phyloP scores from a whole-genome alignment of 2,329 filamentous ascomycete genomes.

The Arachnomyces sp. region DNA sequence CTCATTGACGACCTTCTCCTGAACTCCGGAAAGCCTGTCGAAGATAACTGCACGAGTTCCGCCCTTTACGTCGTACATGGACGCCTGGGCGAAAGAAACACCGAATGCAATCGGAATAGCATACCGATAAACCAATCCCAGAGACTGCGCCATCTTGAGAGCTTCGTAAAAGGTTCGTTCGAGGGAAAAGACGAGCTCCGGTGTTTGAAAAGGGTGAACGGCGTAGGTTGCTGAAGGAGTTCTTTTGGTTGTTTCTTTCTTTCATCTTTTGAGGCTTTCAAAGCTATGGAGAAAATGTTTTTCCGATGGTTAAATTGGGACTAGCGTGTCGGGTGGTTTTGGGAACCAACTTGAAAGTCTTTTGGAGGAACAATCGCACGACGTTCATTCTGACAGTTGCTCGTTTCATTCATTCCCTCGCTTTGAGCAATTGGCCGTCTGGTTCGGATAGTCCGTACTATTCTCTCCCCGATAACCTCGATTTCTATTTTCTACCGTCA shows the following conservation, averaged over 20 bases:
- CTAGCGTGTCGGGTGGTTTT: constrained; percentile 23
- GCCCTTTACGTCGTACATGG: constrained; percentile 94
- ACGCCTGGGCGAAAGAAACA: constrained; percentile 60
- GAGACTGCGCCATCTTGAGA: constrained; percentile 40
- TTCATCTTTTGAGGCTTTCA: constrained; percentile 1
- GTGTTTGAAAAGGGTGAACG: constrained; percentile 9
- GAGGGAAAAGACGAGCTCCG: constrained; percentile 6
- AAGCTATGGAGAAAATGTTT: constrained; percentile 14
- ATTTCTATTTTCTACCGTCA: constrained; percentile 3
- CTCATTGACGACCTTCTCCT: constrained; percentile 86
- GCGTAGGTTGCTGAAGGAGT: constrained; percentile 8
- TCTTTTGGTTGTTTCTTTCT: constrained; percentile 6
- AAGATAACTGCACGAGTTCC: constrained; percentile 96
- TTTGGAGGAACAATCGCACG: constrained; percentile 25
- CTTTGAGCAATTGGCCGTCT: constrained; percentile 6
- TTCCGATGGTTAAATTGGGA: constrained; percentile 27
- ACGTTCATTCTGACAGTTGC: constrained; percentile 15
- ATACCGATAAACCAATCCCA: constrained; percentile 30
- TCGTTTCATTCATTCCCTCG: constrained; percentile 11
- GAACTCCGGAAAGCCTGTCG: constrained; percentile 84
- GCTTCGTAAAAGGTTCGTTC: neutral
- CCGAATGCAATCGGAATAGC: constrained; percentile 67
- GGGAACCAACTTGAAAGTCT: constrained; percentile 23
- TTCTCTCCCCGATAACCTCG: neutral
- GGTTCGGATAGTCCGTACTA: neutral